Percentiles rank a stretch among this genome's conserved stretches.
These are phyloP conservation scores for Neoarthrinium moseri DNA, from an alignment of 2,329 filamentous ascomycete genomes.

Conservation along the genomic window DNA sequence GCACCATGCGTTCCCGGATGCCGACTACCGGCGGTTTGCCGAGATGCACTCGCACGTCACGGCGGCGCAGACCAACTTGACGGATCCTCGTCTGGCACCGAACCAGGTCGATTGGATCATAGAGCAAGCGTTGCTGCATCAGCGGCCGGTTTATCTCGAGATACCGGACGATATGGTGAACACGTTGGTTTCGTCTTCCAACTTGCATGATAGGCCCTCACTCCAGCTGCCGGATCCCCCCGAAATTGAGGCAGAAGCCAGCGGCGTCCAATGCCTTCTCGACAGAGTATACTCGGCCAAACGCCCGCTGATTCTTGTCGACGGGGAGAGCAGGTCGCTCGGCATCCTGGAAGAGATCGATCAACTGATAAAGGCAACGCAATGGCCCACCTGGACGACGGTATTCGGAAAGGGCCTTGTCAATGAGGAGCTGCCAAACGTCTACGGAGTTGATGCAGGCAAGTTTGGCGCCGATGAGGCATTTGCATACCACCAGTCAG, in stretches of 20 bases:
- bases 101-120: constrained; percentile 51
- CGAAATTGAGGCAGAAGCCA: background rate
- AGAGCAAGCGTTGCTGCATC: constrained; percentile 48
- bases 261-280: background rate
- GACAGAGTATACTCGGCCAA: constrained; percentile 41
- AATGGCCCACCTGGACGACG: constrained; percentile 46
- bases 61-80: constrained; percentile 44
- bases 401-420: constrained; percentile 49
- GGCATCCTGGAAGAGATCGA: constrained; percentile 41
- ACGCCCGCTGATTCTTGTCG: constrained; percentile 49
- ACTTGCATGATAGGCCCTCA: constrained; percentile 15
- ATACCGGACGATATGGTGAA: constrained; percentile 53
- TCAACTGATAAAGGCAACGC: constrained; percentile 38
- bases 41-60: constrained; percentile 49
- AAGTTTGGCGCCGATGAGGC: constrained; percentile 32
- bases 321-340: constrained; percentile 45
- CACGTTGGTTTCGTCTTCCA: constrained; percentile 28
- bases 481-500: constrained; percentile 34
- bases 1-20: constrained; percentile 57
- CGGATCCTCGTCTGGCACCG: constrained; percentile 41
- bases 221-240: constrained; percentile 8
- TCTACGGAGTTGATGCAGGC: constrained; percentile 48
- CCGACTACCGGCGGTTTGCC: constrained; percentile 49
- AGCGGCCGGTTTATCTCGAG: constrained; percentile 55
- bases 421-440: constrained; percentile 44